Evolutionary conservation across 208 protist genomes (phyloP).

Genomic region (Trypanosoma melophagium): DNA sequence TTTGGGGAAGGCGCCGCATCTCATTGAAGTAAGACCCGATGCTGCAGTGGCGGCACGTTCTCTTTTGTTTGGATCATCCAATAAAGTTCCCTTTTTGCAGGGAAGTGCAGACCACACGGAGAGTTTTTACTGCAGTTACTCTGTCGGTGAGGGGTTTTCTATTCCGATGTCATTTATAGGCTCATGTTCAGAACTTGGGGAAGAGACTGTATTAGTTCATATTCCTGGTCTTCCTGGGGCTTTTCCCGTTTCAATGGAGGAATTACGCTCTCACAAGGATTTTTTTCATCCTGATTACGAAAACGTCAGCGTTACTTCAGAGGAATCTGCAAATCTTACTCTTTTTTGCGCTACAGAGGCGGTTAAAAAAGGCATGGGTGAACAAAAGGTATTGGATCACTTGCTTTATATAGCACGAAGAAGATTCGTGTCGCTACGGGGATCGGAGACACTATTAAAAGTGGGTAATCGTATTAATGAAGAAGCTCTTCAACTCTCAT

Average conservation of each 20-base stretch:
- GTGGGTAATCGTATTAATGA: constrained; percentile 46
- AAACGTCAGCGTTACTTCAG: background rate
- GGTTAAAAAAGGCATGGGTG: constrained; percentile 27
- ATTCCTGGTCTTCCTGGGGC: constrained; percentile 72
- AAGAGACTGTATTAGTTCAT: constrained; percentile 52
- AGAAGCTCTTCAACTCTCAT: constrained; percentile 53
- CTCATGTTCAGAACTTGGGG: constrained; percentile 24
- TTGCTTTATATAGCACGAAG: constrained; percentile 52
- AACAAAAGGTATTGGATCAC: constrained; percentile 34
- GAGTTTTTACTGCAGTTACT: constrained; percentile 22
- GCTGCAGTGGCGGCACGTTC: constrained; percentile 5
- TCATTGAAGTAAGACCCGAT: constrained; percentile 13
- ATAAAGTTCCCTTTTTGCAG: background rate
- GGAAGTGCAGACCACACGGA: background rate
- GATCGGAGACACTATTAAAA: constrained; percentile 42
- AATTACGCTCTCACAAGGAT: constrained; percentile 39
- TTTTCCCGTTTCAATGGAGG: constrained; percentile 42
- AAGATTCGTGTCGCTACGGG: constrained; percentile 52
- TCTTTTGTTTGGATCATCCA: constrained; percentile 12
- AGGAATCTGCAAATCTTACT: constrained; percentile 31
- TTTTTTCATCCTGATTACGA: constrained; percentile 19
- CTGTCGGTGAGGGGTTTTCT: constrained; percentile 21
- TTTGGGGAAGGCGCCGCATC: constrained; percentile 13
- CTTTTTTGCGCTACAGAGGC: constrained; percentile 63
- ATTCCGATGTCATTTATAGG: constrained; percentile 42